Evolutionary conservation across 1,139 yeast species (phyloP).

Genomic region (Geotrichum fermentans): DNA sequence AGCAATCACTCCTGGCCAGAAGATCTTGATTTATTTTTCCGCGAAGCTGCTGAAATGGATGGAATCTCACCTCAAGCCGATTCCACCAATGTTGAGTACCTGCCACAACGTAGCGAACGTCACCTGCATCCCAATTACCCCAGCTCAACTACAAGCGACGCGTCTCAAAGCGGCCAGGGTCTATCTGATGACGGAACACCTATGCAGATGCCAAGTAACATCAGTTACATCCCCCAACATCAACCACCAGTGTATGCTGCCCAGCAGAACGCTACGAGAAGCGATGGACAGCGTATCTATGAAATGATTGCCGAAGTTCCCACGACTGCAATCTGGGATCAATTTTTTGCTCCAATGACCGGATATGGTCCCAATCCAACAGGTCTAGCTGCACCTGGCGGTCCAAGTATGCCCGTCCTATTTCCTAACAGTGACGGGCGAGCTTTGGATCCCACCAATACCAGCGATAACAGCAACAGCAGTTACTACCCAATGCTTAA

Average conservation of each 20-base stretch:
- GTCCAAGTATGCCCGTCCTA: no score
- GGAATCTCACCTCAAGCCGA: conserved; percentile 23
- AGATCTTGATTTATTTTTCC: conserved; percentile 29
- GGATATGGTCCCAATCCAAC: neutral
- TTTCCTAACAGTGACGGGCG: no score
- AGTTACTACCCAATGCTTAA: no score
- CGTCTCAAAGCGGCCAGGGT: neutral
- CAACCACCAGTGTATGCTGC: neutral
- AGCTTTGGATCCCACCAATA: no score
- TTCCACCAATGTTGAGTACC: neutral
- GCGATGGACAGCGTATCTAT: conserved; percentile 51
- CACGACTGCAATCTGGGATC: conserved; percentile 71
- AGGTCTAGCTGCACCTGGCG: neutral
- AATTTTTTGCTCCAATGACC: conserved; percentile 44
- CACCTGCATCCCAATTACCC: neutral
- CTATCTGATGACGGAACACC: neutral
- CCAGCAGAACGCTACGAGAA: neutral
- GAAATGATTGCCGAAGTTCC: conserved; percentile 65
- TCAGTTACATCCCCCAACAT: neutral
- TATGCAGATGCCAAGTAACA: neutral
- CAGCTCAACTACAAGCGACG: neutral
- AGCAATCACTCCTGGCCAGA: conserved; percentile 24
- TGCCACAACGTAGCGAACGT: neutral
- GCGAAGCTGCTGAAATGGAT: conserved; percentile 30
- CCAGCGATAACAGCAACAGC: no score